Conservation (phyloP, 345 rosid species). For the Firmiana major region DNA sequence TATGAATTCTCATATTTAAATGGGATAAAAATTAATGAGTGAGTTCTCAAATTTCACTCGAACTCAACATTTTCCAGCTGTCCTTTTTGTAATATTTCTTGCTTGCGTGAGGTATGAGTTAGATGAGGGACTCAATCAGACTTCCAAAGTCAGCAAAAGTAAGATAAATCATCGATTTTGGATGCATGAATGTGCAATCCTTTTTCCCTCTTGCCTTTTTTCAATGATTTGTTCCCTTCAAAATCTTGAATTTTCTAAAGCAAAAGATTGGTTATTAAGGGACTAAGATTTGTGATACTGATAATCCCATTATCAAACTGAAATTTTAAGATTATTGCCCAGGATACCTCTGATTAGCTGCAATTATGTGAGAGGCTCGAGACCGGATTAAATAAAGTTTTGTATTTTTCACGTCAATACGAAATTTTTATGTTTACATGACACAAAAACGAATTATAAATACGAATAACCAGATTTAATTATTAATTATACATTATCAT, state of each 20-base stretch:
- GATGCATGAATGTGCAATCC: neutral
- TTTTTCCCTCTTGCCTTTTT: neutral
- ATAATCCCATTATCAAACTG: neutral
- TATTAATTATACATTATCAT: neutral
- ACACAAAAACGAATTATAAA: no score
- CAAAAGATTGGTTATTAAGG: neutral
- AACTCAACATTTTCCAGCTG: neutral
- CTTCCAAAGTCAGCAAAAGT: slow-evolving; percentile 15
- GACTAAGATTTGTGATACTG: neutral
- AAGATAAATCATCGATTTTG: slow-evolving; percentile 10
- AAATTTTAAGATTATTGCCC: neutral
- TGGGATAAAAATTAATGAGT: no score
- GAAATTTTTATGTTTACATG: no score
- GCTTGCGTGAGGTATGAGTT: slow-evolving; percentile 23
- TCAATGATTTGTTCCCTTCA: slow-evolving; percentile 7
- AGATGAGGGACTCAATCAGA: neutral
- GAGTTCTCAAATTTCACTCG: no score
- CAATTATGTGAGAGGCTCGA: neutral
- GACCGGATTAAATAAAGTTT: no score
- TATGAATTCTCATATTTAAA: no score
- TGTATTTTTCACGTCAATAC: no score
- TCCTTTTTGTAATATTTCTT: neutral
- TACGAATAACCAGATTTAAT: no score
- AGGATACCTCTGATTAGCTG: neutral
- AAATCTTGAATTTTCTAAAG: neutral